Conservation (phyloP, 2,329 filamentous ascomycete species). For the Colletotrichum spaethianum region DNA sequence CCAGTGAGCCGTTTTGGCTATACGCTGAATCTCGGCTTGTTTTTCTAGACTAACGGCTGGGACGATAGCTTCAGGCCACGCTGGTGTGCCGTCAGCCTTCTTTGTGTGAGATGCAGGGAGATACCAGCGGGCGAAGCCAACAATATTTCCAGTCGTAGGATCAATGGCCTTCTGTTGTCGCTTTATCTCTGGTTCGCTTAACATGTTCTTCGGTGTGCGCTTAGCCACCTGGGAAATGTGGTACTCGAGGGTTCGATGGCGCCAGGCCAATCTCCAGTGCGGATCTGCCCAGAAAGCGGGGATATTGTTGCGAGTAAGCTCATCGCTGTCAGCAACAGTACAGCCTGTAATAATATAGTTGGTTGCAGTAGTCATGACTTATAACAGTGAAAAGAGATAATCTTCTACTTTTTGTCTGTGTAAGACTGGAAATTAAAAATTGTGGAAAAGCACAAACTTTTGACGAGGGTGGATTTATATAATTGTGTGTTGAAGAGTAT, state of each 20-base stretch:
- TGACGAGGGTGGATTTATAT: no score
- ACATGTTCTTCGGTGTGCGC: conserved; percentile 22
- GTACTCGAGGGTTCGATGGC: conserved; percentile 43
- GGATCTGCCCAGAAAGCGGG: conserved; percentile 43
- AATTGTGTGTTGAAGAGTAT: no score
- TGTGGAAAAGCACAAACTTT: no score
- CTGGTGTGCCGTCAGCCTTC: no score
- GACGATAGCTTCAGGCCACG: neutral
- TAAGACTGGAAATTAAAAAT: no score
- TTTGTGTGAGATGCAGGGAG: no score
- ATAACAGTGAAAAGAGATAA: no score
- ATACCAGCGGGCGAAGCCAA: no score
- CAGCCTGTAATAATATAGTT: conserved; percentile 1
- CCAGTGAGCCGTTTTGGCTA: neutral
- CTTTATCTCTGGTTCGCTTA: neutral
- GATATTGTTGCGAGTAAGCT: conserved; percentile 41
- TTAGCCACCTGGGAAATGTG: conserved; percentile 42
- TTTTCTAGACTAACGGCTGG: neutral
- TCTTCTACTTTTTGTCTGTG: no score
- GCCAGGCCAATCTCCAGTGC: conserved; percentile 43
- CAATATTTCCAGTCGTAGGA: no score
- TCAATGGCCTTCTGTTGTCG: conserved; percentile 8
- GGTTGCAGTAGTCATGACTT: neutral
- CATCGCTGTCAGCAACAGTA: conserved; percentile 42
- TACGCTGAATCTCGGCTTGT: neutral